A percentile compares a stretch with the other conserved stretches of the same genome.
Evolutionary conservation across 352 stramenopile genomes (phyloP).

Genomic region (Stephanocyclus meneghinianus): DNA sequence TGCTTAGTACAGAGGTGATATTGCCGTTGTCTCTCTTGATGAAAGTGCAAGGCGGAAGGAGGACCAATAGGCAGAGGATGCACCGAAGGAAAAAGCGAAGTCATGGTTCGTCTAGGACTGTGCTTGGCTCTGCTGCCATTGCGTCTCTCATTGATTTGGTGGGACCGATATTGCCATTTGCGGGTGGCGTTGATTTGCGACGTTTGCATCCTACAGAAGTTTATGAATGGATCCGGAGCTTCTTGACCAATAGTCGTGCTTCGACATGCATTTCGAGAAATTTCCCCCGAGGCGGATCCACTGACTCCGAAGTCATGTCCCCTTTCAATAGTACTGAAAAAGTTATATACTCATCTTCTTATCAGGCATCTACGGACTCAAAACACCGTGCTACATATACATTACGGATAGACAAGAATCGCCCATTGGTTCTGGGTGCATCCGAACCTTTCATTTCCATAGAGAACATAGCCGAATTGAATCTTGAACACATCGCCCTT

Average conservation of each 20-base stretch:
- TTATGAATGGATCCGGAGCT: conserved; percentile 5
- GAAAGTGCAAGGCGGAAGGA: background rate
- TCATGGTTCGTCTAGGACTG: background rate
- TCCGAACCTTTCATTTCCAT: conserved; percentile 52
- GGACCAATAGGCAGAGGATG: too few species aligned
- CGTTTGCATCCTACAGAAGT: background rate
- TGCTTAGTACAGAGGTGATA: conserved; percentile 23
- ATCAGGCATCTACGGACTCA: background rate
- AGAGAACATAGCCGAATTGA: conserved; percentile 52
- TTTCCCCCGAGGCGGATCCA: background rate
- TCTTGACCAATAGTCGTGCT: background rate
- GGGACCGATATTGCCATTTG: conserved; percentile 59
- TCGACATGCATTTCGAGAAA: background rate
- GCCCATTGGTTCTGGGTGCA: conserved; percentile 26
- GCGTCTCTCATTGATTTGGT: conserved; percentile 49
- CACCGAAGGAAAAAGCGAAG: background rate
- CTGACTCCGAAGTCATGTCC: background rate
- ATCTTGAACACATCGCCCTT: conserved; percentile 51
- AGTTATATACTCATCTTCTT: background rate
- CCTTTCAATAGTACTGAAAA: background rate
- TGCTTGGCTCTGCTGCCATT: conserved; percentile 45
- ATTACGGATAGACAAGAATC: conserved; percentile 21
- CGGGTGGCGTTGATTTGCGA: conserved; percentile 53
- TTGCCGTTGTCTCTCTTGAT: conserved; percentile 9
- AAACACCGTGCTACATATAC: background rate